These are phyloP conservation scores for Coniophora puteana DNA, from an alignment of 1,284 basidiomycete genomes.

Conservation along the genomic window DNA sequence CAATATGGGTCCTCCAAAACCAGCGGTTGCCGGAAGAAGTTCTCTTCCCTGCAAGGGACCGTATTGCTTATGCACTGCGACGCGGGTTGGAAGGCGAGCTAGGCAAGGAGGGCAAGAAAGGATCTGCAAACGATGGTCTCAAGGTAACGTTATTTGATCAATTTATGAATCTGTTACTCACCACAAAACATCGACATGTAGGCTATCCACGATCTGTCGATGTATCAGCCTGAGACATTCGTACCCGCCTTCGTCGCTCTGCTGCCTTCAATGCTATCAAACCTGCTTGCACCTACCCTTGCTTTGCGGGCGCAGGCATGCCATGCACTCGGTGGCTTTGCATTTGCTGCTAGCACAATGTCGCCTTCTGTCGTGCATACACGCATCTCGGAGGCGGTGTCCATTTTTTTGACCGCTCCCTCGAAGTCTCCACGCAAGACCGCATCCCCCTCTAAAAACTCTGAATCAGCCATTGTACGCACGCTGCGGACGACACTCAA, in stretches of 20 bases:
- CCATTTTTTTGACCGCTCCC: slow-evolving; percentile 38
- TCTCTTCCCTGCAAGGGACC: slow-evolving; percentile 52
- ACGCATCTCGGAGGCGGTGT: slow-evolving; percentile 45
- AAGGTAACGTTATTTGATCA: slow-evolving; percentile 41
- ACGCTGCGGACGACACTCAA: slow-evolving; percentile 60
- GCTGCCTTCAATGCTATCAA: slow-evolving; percentile 57
- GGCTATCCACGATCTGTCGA: slow-evolving; percentile 69
- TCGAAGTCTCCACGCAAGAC: slow-evolving; percentile 29
- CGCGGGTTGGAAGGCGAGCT: slow-evolving; percentile 79
- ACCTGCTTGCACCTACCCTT: slow-evolving; percentile 58
- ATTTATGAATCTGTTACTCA: slow-evolving; percentile 4
- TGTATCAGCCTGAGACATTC: slow-evolving; percentile 59
- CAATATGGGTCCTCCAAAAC: slow-evolving; percentile 67
- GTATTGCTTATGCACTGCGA: slow-evolving; percentile 64
- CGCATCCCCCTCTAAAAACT: slow-evolving; percentile 21
- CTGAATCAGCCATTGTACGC: slow-evolving; percentile 53
- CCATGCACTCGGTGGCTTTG: slow-evolving; percentile 68
- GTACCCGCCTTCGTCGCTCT: slow-evolving; percentile 58
- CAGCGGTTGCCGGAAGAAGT: slow-evolving; percentile 63
- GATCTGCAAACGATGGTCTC: slow-evolving; percentile 68
- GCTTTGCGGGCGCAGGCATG: slow-evolving; percentile 64
- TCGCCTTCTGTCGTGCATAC: slow-evolving; percentile 45
- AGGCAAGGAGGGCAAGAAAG: slow-evolving; percentile 83
- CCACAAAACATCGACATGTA: slow-evolving; percentile 23
- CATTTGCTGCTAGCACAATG: slow-evolving; percentile 44